phyloP scores from a whole-genome alignment of 129 eudicot species.

The Flaveria ramosissima region DNA sequence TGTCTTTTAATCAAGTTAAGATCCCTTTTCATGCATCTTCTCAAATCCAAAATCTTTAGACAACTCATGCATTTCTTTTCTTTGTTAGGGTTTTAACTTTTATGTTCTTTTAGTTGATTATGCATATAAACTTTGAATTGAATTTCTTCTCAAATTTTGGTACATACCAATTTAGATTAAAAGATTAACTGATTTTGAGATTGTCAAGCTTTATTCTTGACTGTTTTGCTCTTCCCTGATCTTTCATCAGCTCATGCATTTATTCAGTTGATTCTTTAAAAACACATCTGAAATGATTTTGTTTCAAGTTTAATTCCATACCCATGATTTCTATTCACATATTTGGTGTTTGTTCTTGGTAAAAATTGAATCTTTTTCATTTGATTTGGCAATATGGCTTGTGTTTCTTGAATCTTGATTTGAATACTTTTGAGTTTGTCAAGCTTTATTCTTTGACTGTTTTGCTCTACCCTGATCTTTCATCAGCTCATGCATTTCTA shows the following conservation, averaged over 20 bases:
- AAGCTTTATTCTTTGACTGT: conserved; percentile 10
- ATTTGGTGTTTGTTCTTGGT: background rate
- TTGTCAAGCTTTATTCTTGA: background rate
- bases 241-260: conserved; percentile 1
- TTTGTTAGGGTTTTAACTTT: conserved; percentile 2
- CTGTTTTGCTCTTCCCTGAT: conserved; percentile 6
- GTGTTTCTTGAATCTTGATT: conserved; percentile 2
- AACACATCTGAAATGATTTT: background rate
- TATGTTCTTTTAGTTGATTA: conserved; percentile 3
- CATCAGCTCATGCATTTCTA: background rate
- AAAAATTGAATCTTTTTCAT: conserved; percentile 2
- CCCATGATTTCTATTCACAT: conserved; percentile 5
- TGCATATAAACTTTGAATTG: background rate
- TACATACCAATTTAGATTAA: background rate
- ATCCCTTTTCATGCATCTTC: conserved; percentile 26
- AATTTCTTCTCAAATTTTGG: background rate
- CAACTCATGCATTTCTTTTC: conserved; percentile 1
- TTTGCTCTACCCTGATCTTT: conserved; percentile 7
- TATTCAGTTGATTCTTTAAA: background rate
- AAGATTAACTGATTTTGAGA: background rate
- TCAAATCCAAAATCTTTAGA: conserved; percentile 9
- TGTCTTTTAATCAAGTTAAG: conserved; percentile 22
- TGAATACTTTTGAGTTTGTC: background rate
- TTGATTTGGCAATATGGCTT: conserved; percentile 5
- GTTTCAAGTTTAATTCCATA: conserved; percentile 1